Percentiles rank a stretch among this genome's conserved stretches.
phyloP scores from a whole-genome alignment of 2,329 filamentous ascomycete genomes.

The Neonectria sp. region DNA sequence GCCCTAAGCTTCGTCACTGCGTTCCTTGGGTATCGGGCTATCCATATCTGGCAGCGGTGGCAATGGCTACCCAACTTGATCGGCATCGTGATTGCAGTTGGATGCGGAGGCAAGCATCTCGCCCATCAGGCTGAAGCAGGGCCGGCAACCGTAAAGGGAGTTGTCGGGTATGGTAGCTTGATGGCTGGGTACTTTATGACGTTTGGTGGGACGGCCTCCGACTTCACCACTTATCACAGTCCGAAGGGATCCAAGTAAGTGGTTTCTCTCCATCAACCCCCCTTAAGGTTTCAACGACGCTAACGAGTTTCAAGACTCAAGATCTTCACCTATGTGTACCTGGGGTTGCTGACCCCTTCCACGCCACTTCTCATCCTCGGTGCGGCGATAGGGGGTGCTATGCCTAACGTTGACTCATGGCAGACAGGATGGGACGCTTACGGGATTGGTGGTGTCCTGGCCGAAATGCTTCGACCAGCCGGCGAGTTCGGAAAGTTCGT shows the following conservation, averaged over 20 bases:
- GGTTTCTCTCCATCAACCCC: background rate
- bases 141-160: constrained; percentile 54
- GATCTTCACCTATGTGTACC: constrained; percentile 57
- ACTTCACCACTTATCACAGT: constrained; percentile 70
- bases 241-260: constrained; percentile 42
- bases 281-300: constrained; percentile 47
- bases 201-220: constrained; percentile 69
- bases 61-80: constrained; percentile 70
- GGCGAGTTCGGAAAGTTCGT: constrained; percentile 56
- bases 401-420: constrained; percentile 50
- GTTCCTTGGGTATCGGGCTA: constrained; percentile 67
- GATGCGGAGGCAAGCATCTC: constrained; percentile 67
- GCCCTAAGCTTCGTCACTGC: constrained; percentile 67
- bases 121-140: constrained; percentile 59
- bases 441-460: constrained; percentile 51
- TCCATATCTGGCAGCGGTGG: constrained; percentile 70
- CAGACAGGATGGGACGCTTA: constrained; percentile 47
- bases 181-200: constrained; percentile 69
- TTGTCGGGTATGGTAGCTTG: constrained; percentile 62
- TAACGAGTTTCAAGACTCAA: constrained; percentile 48
- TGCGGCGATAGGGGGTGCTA: constrained; percentile 55
- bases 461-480: constrained; percentile 51
- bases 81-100: constrained; percentile 66
- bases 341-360: constrained; percentile 60
- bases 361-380: constrained; percentile 57